A percentile compares a stretch with the other conserved stretches of the same genome.
Evolutionary conservation across 2,329 filamentous ascomycete genomes (phyloP).

Genomic region (Diaporthe destruens): DNA sequence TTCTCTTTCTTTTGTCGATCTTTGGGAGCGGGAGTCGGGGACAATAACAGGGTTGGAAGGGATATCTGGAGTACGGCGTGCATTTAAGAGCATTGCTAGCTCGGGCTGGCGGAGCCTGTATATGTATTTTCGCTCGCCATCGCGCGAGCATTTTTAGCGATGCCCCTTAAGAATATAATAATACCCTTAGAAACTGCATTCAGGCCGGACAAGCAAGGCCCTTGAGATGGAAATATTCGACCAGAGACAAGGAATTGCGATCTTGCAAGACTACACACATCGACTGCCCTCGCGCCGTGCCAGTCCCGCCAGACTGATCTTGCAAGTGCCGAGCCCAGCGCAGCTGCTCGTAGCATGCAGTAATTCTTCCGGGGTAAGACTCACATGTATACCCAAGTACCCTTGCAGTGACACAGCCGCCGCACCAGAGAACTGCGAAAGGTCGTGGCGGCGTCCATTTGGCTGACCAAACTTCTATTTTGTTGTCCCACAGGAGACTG

Average conservation of each 20-base stretch:
- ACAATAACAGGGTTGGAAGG: background rate
- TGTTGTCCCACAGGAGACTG: too few relatives aligned
- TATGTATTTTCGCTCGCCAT: background rate
- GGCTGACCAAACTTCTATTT: too few relatives aligned
- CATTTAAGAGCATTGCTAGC: conserved; percentile 17
- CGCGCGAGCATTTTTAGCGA: background rate
- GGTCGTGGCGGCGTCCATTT: too few relatives aligned
- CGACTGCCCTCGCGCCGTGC: background rate
- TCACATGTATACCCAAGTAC: too few relatives aligned
- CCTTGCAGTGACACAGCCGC: too few relatives aligned
- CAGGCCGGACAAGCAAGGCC: background rate
- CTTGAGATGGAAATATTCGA: background rate
- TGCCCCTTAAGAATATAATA: conserved; percentile 5
- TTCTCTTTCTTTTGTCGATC: background rate
- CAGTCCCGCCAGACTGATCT: background rate
- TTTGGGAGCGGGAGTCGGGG: conserved; percentile 25
- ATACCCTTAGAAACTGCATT: background rate
- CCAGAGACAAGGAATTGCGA: background rate
- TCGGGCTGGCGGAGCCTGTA: background rate
- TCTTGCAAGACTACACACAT: background rate
- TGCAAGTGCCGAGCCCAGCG: background rate
- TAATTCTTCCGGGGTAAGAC: background rate
- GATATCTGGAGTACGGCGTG: conserved; percentile 17
- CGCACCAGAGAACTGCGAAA: too few relatives aligned
- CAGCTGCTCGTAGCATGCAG: background rate